phyloP scores from a whole-genome alignment of 139 green algal species.

The Astrephomene gubernaculifera region DNA sequence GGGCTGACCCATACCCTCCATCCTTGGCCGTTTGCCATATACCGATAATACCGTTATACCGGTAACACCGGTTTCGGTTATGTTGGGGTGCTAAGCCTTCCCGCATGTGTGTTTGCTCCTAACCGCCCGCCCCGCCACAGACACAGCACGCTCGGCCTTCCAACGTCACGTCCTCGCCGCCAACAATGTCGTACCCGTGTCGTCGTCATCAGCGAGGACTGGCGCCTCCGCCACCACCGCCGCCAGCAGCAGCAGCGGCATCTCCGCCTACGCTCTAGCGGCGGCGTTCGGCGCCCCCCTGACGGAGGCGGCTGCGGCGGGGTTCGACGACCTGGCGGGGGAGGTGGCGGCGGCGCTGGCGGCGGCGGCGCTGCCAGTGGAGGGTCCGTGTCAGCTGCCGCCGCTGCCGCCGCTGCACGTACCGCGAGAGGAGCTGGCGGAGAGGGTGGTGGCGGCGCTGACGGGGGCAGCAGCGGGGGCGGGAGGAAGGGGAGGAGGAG shows the following conservation, averaged over 20 bases:
- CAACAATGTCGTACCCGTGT: conserved; percentile 31
- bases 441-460: conserved; percentile 23
- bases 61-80: too few species aligned
- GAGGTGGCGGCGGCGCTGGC: conserved; percentile 38
- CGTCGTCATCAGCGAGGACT: too few species aligned
- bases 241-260: not conserved
- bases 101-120: too few species aligned
- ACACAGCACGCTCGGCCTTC: conserved; percentile 18
- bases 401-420: conserved; percentile 13
- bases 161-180: conserved; percentile 32
- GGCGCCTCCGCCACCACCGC: too few species aligned
- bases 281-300: conserved; percentile 37
- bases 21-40: too few species aligned
- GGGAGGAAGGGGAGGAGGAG: too few species aligned
- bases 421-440: conserved; percentile 13
- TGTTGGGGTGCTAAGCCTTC: too few species aligned
- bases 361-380: conserved; percentile 7
- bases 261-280: conserved; percentile 27
- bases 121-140: not conserved
- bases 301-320: conserved; percentile 18
- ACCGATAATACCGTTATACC: too few species aligned
- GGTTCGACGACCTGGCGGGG: conserved; percentile 39
- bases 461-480: not conserved
- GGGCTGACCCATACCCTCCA: too few species aligned
- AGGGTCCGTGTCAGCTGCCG: conserved; percentile 26